A percentile compares a stretch with the other conserved stretches of the same genome.
Conservation (phyloP, 768 basidiomycete genomes). For the Austroboletus festivus region DNA sequence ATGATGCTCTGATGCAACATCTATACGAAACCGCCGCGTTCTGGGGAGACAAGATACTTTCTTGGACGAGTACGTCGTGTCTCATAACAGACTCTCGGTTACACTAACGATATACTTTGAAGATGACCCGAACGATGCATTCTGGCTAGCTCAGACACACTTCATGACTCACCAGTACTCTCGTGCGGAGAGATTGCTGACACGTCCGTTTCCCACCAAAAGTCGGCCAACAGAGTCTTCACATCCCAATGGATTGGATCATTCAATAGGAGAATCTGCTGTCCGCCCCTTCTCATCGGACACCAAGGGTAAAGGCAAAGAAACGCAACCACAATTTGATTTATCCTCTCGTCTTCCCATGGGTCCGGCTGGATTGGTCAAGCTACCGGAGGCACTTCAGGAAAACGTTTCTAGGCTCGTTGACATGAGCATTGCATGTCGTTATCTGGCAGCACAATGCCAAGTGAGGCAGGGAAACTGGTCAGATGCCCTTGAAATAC, state of each 20-base stretch:
- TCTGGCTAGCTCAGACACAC: slow-evolving; percentile 98
- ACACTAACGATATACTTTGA: slow-evolving; percentile 5
- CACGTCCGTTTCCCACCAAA: slow-evolving; percentile 71
- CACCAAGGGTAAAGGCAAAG: slow-evolving; percentile 63
- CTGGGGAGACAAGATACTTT: slow-evolving; percentile 97
- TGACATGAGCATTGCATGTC: slow-evolving; percentile 92
- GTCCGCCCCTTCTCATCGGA: slow-evolving; percentile 42
- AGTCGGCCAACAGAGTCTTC: slow-evolving; percentile 38
- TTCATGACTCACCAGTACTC: slow-evolving; percentile 96
- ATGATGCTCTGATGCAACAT: slow-evolving; percentile 98
- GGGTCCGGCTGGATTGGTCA: slow-evolving; percentile 68
- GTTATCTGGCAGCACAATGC: slow-evolving; percentile 96
- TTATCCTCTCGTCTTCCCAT: slow-evolving; percentile 59
- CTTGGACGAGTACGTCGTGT: slow-evolving; percentile 81
- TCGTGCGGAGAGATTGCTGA: slow-evolving; percentile 87
- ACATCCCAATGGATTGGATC: slow-evolving; percentile 24
- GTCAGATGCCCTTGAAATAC: slow-evolving; percentile 86
- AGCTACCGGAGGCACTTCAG: slow-evolving; percentile 61
- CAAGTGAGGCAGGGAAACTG: slow-evolving; percentile 90
- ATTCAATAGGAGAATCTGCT: slow-evolving; percentile 20
- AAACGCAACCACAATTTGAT: slow-evolving; percentile 38
- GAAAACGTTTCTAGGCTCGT: slow-evolving; percentile 74
- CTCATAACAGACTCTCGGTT: slow-evolving; percentile 4
- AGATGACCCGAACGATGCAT: slow-evolving; percentile 97
- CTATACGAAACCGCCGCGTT: slow-evolving; percentile 95